A percentile compares a stretch with the other conserved stretches of the same genome.
These are phyloP conservation scores for Amoebophrya sp. DNA, from an alignment of 169 alveolate species.

Conservation along the genomic window DNA sequence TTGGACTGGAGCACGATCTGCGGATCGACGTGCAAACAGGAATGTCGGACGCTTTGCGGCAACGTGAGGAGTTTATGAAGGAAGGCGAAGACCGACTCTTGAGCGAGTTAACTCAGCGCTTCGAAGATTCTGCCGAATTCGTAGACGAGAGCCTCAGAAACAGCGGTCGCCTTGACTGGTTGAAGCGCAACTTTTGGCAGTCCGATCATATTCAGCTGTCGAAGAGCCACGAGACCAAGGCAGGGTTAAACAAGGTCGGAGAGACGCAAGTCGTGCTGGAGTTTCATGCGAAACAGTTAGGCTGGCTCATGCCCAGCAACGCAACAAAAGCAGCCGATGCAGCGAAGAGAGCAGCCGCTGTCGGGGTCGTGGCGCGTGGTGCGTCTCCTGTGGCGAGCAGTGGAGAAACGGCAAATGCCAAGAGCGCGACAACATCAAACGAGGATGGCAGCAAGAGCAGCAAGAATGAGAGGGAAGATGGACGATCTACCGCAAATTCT, in stretches of 20 bases:
- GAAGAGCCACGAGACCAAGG: no score
- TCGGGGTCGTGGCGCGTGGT: neutral
- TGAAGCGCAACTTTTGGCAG: neutral
- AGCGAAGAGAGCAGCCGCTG: neutral
- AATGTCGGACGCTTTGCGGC: no score
- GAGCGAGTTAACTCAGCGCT: no score
- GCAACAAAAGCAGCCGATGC: neutral
- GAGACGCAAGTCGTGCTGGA: neutral
- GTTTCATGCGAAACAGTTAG: neutral
- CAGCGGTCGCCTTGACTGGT: no score
- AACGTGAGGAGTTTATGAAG: no score
- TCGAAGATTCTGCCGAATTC: no score
- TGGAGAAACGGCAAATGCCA: neutral
- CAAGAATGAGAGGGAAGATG: neutral
- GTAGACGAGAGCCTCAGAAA: no score
- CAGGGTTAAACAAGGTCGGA: neutral
- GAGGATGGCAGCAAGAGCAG: neutral
- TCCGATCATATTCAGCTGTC: no score
- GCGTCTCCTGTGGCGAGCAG: neutral
- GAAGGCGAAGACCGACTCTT: no score
- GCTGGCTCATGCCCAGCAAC: neutral
- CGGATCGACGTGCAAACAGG: no score
- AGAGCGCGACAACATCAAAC: neutral
- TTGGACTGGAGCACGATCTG: no score
- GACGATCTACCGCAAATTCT: no score